Evolutionary conservation across 306 rosid species (phyloP).

Genomic region (Herpetospermum pedunculosum): DNA sequence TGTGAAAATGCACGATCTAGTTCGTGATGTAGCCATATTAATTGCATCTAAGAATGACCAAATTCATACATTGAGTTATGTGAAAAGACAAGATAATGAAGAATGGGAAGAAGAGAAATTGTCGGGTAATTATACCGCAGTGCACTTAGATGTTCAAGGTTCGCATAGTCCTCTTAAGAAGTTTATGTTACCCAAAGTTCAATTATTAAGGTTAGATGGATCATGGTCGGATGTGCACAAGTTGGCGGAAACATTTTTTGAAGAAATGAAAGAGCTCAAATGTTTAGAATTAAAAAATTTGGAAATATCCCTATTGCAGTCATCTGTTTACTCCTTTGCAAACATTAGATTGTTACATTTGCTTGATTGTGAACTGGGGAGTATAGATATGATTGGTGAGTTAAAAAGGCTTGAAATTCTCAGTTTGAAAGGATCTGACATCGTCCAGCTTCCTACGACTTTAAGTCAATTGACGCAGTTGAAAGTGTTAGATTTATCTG

Average conservation of each 20-base stretch:
- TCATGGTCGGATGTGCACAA: too few relatives aligned
- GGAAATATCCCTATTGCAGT: not conserved
- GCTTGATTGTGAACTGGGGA: not conserved
- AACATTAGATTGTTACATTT: not conserved
- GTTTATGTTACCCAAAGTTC: not conserved
- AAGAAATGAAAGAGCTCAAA: not conserved
- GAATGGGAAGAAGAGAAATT: not conserved
- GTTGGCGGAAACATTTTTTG: not conserved
- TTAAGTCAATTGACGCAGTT: not conserved
- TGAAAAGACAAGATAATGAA: not conserved
- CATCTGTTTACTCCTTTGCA: not conserved
- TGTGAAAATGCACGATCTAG: slow-evolving; percentile 11
- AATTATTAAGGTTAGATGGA: not conserved
- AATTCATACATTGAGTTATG: not conserved
- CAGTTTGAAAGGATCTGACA: fast-evolving
- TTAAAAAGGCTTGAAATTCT: slow-evolving; percentile 11
- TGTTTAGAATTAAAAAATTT: not conserved
- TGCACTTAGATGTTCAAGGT: not conserved
- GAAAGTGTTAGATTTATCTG: slow-evolving; percentile 3
- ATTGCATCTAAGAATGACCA: slow-evolving; percentile 2
- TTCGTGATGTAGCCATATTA: slow-evolving; percentile 1
- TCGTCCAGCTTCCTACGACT: not conserved
- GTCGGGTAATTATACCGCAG: not conserved
- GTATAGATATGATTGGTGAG: slow-evolving; percentile 10
- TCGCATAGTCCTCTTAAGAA: not conserved